These are phyloP conservation scores for Cutaneotrichosporon cavernicola DNA, from an alignment of 1,284 basidiomycete species.

Conservation along the genomic window DNA sequence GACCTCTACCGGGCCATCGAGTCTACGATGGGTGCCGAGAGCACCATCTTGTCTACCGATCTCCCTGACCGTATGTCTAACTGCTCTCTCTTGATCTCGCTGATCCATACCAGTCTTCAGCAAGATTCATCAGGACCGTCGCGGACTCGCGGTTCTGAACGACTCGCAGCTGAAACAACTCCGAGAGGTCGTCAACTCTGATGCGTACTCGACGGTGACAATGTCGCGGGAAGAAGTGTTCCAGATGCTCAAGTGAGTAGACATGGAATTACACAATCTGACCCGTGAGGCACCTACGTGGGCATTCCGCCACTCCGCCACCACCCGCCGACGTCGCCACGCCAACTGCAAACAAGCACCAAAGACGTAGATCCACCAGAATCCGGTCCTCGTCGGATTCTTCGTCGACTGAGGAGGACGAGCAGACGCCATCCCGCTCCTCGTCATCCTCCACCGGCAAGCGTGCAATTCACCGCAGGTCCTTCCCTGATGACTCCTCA, in stretches of 20 bases:
- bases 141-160: neutral
- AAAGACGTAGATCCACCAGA: conserved; percentile 40
- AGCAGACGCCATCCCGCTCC: conserved; percentile 13
- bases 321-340: neutral
- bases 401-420: conserved; percentile 37
- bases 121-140: neutral
- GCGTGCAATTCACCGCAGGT: conserved; percentile 2
- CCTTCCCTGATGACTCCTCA: neutral
- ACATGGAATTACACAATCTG: neutral
- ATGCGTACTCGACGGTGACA: neutral
- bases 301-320: neutral
- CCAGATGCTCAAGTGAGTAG: conserved; percentile 13
- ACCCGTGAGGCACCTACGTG: neutral
- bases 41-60: neutral
- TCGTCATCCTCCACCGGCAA: conserved; percentile 1
- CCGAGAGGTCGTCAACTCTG: neutral
- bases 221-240: conserved; percentile 12
- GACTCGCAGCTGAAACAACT: neutral
- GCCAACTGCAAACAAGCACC: conserved; percentile 6
- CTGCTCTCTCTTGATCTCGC: neutral
- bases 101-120: neutral
- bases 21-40: neutral
- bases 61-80: conserved; percentile 7
- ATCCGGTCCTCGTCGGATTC: conserved; percentile 47
- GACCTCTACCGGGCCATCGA: conserved; percentile 2